Base-by-base conservation (phyloP, 352 stramenopile species). In the Phytophthora cryptogea region DNA sequence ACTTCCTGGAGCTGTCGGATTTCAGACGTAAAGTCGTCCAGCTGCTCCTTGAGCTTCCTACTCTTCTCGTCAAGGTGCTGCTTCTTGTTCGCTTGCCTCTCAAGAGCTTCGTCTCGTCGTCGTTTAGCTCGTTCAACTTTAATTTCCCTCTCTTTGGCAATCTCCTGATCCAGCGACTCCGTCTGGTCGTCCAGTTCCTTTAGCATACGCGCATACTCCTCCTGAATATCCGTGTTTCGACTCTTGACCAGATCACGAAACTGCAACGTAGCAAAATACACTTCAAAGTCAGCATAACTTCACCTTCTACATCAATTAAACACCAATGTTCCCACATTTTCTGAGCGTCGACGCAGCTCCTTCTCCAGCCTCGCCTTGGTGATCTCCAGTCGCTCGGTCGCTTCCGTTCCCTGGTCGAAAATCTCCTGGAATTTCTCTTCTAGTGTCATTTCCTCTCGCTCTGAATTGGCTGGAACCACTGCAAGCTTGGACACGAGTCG, bases 171-270 rank as follows among this genome's bases (percentile, higher is more conserved):
- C 23, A 91, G 66, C 30, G 54, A 56, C 36, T 77, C 78, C 1
- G 67, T 71, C 51, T 89, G 79, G 49, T 91, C 82, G 14, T 92
- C 83, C 32, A 90, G 59, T 40, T 90, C 78, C 50, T 82, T 81
- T 8, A 90, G 68, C 78, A 92, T 88, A 11, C 80, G 80, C 41
- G 78, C 74, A 44, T 89, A 92, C 52, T 89, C 78, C 30, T 90
- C 80, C 65, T 91, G 83, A 20, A 92, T 80, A 54, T 88, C 80
- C 4, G 66, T 83, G 44, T 92, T 92, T 53, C 82, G 72, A 28
- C 70, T 92, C 37, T 78, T 83, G 11, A 92, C 65, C 6, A 90
- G 63, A 10, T 86, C 72, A 16, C 63, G 74, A 47, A 90, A 89
- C 76, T 92, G 58, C 27, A 37, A 9, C 14, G 62, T 27, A 9